Percentiles rank a stretch among this genome's conserved stretches.
Evolutionary conservation across 1,284 basidiomycete genomes (phyloP).

Genomic region (Leccinum angustisporum): DNA sequence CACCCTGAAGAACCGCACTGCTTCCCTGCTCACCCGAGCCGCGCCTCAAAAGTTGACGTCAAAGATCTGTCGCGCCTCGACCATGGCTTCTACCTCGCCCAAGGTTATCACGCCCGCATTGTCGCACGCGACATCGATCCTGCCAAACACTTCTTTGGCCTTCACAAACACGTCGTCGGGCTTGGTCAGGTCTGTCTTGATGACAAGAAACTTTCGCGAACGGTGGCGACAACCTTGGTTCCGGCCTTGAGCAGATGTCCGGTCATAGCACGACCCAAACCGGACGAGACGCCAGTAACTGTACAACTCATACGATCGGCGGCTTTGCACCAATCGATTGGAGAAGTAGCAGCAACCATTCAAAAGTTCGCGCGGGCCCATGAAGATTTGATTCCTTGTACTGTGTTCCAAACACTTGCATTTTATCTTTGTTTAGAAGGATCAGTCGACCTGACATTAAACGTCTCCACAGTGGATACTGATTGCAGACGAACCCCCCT

Average conservation of each 20-base stretch:
- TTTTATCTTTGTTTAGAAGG: neutral
- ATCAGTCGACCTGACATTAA: neutral
- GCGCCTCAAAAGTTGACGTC: conserved; percentile 38
- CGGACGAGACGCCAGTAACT: conserved; percentile 31
- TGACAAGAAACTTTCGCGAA: conserved; percentile 38
- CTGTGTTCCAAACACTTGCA: neutral
- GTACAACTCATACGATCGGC: neutral
- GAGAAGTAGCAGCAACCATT: too few species aligned
- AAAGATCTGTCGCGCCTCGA: conserved; percentile 30
- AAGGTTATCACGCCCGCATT: conserved; percentile 17
- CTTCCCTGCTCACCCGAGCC: conserved; percentile 27
- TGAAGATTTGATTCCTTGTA: neutral
- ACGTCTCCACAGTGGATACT: neutral
- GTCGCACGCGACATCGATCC: conserved; percentile 45
- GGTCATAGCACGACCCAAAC: conserved; percentile 25
- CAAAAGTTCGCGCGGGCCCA: neutral
- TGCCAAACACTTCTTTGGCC: conserved; percentile 36
- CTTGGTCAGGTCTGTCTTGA: conserved; percentile 42
- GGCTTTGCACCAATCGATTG: neutral
- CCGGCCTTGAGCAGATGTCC: conserved; percentile 30
- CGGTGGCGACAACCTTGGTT: conserved; percentile 36
- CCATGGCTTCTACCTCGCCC: conserved; percentile 24
- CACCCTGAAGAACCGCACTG: conserved; percentile 35
- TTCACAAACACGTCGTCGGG: conserved; percentile 32
- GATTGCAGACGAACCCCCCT: neutral